Conservation (phyloP, 2,329 filamentous ascomycete species). For the Penicillium nordicum region DNA sequence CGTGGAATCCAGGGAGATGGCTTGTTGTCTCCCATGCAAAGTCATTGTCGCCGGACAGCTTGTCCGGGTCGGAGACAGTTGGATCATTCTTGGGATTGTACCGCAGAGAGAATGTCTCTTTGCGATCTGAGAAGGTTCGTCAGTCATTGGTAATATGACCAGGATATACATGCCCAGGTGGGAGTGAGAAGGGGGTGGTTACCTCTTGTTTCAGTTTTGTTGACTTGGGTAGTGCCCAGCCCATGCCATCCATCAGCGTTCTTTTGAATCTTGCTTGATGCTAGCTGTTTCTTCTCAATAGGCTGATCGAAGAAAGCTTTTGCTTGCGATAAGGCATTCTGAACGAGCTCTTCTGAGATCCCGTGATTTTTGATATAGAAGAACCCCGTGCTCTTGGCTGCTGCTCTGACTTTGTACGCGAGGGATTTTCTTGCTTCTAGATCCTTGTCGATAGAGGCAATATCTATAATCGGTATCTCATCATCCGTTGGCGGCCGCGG, state of each 20-base stretch:
- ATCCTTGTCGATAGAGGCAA: conserved; percentile 41
- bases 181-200: conserved; percentile 31
- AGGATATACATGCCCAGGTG: background rate
- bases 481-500: conserved; percentile 40
- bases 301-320: conserved; percentile 50
- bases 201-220: conserved; percentile 33
- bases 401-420: conserved; percentile 43
- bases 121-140: conserved; percentile 41
- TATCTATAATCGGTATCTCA: conserved; percentile 56
- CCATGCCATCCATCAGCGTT: conserved; percentile 50
- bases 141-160: background rate
- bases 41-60: conserved; percentile 49
- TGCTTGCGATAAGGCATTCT: conserved; percentile 17
- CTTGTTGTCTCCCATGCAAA: conserved; percentile 53
- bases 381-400: conserved; percentile 53
- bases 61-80: conserved; percentile 37
- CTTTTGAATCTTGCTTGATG: conserved; percentile 33
- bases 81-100: conserved; percentile 56
- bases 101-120: conserved; percentile 52
- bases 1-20: conserved; percentile 40
- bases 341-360: conserved; percentile 32
- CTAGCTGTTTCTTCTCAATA: conserved; percentile 42
- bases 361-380: conserved; percentile 56
- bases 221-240: conserved; percentile 29
- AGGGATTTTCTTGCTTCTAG: conserved; percentile 39